These are phyloP conservation scores for Extremus antarcticus DNA, from an alignment of 495 filamentous ascomycete species.

Conservation along the genomic window DNA sequence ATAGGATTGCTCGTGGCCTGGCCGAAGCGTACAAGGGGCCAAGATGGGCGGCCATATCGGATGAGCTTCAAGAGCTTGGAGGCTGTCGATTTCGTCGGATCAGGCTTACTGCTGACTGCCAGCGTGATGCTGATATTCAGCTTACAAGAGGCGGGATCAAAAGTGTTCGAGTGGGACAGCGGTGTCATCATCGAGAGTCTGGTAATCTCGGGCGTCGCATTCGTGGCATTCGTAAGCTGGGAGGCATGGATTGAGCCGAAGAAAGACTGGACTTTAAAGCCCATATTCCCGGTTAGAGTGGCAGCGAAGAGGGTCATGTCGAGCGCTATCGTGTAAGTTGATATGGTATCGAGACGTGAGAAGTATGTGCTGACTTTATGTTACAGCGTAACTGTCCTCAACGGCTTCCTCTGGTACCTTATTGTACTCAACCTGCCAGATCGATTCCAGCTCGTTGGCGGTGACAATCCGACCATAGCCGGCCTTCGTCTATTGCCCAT, in stretches of 20 bases:
- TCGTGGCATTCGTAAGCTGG: not conserved
- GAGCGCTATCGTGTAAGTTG: not conserved
- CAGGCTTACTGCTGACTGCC: slow-evolving; percentile 1
- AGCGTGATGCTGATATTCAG: slow-evolving; percentile 3
- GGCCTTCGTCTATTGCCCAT: slow-evolving; percentile 7
- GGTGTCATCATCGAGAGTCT: slow-evolving; percentile 2
- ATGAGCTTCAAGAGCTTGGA: not conserved
- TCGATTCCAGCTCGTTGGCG: slow-evolving; percentile 4
- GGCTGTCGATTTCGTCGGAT: slow-evolving; percentile 1
- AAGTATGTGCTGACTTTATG: not conserved
- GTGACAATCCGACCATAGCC: not conserved
- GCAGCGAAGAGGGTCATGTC: not conserved
- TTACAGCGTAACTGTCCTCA: slow-evolving; percentile 3
- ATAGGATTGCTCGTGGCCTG: not conserved
- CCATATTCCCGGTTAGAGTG: not conserved
- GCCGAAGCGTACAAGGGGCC: not conserved
- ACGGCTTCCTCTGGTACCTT: slow-evolving; percentile 5
- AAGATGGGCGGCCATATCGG: not conserved
- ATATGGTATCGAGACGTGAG: not conserved
- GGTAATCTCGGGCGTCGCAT: not conserved
- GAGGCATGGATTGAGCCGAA: not conserved
- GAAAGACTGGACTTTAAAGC: not conserved
- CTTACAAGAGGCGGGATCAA: slow-evolving; percentile 5
- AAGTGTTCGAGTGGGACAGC: slow-evolving; percentile 1
- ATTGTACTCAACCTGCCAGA: slow-evolving; percentile 1